These are phyloP conservation scores for Salvia hispanica DNA, from an alignment of 257 asterid genomes.

Conservation along the genomic window DNA sequence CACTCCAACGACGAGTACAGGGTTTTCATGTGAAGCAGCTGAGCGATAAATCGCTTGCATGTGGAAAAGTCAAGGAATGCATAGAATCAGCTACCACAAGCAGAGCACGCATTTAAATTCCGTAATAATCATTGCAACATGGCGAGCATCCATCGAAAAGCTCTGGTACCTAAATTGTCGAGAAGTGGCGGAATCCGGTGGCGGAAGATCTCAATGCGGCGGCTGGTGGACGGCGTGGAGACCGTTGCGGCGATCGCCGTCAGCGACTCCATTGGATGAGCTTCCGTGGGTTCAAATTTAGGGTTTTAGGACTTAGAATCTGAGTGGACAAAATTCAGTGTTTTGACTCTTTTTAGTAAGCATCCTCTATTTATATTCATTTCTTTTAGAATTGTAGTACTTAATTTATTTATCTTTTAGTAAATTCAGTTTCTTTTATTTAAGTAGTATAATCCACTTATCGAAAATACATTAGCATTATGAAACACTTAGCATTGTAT, in stretches of 20 bases:
- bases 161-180: conserved; percentile 46
- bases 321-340: conserved; percentile 32
- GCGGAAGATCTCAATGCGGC: conserved; percentile 77
- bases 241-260: conserved; percentile 52
- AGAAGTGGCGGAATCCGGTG: conserved; percentile 67
- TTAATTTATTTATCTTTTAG: too few relatives aligned
- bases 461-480: too few relatives aligned
- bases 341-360: not conserved
- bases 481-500: too few relatives aligned
- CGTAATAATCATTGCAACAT: conserved; percentile 6
- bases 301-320: conserved; percentile 48
- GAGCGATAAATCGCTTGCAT: conserved; percentile 18
- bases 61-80: conserved; percentile 18
- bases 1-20: not conserved
- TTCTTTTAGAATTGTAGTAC: not conserved
- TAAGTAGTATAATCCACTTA: too few relatives aligned
- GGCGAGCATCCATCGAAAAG: conserved; percentile 30
- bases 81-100: conserved; percentile 17
- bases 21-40: not conserved
- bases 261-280: conserved; percentile 51
- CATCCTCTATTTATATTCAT: conserved; percentile 12
- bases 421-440: too few relatives aligned
- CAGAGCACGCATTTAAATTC: conserved; percentile 18
- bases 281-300: conserved; percentile 34
- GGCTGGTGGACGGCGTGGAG: conserved; percentile 65